phyloP scores from a whole-genome alignment of 306 rosid genomes.

The Cicer judaicum region DNA sequence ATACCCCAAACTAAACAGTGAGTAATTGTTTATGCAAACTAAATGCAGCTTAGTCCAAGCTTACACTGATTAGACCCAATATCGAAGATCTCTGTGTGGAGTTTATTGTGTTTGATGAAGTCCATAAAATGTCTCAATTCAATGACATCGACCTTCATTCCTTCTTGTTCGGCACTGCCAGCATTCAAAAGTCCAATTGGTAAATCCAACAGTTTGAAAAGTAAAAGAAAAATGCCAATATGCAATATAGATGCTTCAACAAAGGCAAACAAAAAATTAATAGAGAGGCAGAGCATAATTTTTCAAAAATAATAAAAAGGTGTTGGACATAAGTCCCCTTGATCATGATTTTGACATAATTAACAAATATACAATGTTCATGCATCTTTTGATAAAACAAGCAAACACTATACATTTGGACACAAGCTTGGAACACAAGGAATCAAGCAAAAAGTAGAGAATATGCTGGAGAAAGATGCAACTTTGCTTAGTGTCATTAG shows the following conservation, averaged over 20 bases:
- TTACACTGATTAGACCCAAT: conserved; percentile 83
- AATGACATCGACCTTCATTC: conserved; percentile 68
- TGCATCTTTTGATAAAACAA: no score
- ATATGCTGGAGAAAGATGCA: no score
- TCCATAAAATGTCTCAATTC: conserved; percentile 71
- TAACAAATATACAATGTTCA: no score
- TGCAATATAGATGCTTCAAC: neutral
- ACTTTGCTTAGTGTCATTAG: no score
- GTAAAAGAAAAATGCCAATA: conserved; percentile 22
- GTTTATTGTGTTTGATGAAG: conserved; percentile 64
- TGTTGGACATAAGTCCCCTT: no score
- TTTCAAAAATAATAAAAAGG: neutral
- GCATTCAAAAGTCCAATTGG: conserved; percentile 42
- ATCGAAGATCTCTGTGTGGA: conserved; percentile 71
- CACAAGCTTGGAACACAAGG: no score
- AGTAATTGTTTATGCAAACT: conserved; percentile 18
- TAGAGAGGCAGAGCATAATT: neutral
- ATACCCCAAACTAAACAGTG: neutral
- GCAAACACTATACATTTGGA: no score
- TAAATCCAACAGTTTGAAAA: conserved; percentile 38
- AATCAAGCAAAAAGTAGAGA: no score
- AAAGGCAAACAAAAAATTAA: no score
- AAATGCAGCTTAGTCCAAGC: conserved; percentile 37
- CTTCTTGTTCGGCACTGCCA: conserved; percentile 89
- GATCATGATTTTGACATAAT: no score